A percentile compares a stretch with the other conserved stretches of the same genome.
Evolutionary conservation across 2,329 filamentous ascomycete genomes (phyloP).

Genomic region (Talaromyces sp.): DNA sequence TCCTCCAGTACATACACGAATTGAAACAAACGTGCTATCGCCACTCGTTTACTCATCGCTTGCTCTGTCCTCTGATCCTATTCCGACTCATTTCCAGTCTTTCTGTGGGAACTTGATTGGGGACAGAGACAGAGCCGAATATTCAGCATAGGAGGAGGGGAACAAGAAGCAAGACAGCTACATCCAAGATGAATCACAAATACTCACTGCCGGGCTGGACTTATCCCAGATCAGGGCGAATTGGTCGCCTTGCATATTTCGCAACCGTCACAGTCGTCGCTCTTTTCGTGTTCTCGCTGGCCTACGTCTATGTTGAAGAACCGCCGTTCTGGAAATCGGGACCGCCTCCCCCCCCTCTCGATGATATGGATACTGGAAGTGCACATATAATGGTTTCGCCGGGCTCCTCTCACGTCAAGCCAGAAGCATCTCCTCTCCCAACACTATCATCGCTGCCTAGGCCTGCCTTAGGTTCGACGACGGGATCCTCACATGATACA

Average conservation of each 20-base stretch:
- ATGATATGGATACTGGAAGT: background rate
- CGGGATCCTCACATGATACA: background rate
- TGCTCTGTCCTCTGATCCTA: conserved; percentile 6
- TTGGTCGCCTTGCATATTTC: conserved; percentile 13
- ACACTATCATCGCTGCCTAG: background rate
- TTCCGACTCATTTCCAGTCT: background rate
- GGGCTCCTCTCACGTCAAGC: background rate
- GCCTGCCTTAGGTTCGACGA: background rate
- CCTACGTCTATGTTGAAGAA: conserved; percentile 18
- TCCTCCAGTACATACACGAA: background rate
- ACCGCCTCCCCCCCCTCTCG: background rate
- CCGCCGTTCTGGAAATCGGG: conserved; percentile 11
- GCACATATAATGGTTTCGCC: conserved; percentile 7
- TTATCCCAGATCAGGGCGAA: conserved; percentile 8
- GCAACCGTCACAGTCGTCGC: conserved; percentile 12
- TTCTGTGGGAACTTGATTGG: background rate
- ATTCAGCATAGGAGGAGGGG: background rate
- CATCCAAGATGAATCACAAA: conserved; percentile 10
- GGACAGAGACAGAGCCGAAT: background rate
- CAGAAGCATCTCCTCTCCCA: background rate
- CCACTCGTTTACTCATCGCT: background rate
- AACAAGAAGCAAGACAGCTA: background rate
- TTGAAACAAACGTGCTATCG: background rate
- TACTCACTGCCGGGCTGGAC: conserved; percentile 14
- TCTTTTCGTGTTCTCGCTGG: conserved; percentile 14